Evolutionary conservation across 345 rosid genomes (phyloP).

Genomic region (thale cress (Arabidopsis thaliana)): DNA sequence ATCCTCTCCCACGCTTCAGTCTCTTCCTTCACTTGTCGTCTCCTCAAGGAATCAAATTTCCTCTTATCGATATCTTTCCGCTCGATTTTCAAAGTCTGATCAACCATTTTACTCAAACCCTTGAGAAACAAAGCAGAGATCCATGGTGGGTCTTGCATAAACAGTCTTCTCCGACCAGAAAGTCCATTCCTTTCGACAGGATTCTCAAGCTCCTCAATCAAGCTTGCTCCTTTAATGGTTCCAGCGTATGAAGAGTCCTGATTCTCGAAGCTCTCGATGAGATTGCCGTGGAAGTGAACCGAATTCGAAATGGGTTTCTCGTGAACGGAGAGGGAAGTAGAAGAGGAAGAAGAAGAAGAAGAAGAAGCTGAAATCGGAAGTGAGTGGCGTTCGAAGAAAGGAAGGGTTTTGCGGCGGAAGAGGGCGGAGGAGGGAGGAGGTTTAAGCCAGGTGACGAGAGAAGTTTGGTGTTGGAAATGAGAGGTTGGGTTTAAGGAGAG

Average conservation of each 20-base stretch:
- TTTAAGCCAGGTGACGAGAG: constrained; percentile 43
- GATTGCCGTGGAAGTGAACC: constrained; percentile 48
- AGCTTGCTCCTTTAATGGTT: constrained; percentile 38
- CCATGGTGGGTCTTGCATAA: constrained; percentile 86
- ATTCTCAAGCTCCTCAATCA: constrained; percentile 46
- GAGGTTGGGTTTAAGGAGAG: constrained; percentile 49
- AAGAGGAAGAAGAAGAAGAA: constrained; percentile 46
- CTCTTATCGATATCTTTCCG: constrained; percentile 59
- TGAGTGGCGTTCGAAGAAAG: constrained; percentile 40
- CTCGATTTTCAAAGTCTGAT: constrained; percentile 57
- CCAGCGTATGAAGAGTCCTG: constrained; percentile 38
- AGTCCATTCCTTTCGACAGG: constrained; percentile 45
- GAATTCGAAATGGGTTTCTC: constrained; percentile 41
- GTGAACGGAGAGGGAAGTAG: constrained; percentile 51
- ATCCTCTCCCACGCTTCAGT: constrained; percentile 91
- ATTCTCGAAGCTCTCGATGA: constrained; percentile 54
- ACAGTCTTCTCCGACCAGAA: constrained; percentile 47
- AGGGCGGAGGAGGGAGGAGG: constrained; percentile 42
- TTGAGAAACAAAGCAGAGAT: constrained; percentile 68
- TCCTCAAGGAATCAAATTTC: constrained; percentile 66
- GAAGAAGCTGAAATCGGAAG: constrained; percentile 42
- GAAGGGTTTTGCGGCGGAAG: constrained; percentile 54
- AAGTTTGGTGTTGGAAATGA: constrained; percentile 51
- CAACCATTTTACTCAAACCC: constrained; percentile 56
- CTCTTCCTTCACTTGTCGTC: constrained; percentile 86